Evolutionary conservation across 768 basidiomycete species (phyloP).

Genomic region (Boletales sp.): DNA sequence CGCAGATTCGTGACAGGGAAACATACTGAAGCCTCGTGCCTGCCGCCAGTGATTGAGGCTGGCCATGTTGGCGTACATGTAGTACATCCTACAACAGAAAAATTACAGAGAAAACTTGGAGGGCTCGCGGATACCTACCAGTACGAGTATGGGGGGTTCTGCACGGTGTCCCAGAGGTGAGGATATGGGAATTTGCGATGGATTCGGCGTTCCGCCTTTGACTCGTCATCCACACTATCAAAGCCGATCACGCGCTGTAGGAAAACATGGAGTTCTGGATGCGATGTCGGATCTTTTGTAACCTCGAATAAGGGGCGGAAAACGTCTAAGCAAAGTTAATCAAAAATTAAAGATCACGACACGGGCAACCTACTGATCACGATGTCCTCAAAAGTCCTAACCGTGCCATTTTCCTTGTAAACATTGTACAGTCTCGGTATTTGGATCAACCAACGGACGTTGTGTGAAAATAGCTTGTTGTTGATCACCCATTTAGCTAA

Average conservation of each 20-base stretch:
- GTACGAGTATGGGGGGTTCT: constrained; percentile 94
- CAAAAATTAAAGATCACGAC: neutral
- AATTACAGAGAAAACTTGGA: constrained; percentile 2
- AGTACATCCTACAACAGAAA: constrained; percentile 69
- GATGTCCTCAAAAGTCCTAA: constrained; percentile 88
- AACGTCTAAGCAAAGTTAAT: constrained; percentile 54
- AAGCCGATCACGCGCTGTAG: constrained; percentile 94
- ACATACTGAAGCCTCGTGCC: constrained; percentile 85
- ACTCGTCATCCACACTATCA: constrained; percentile 99
- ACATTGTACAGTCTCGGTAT: constrained; percentile 92
- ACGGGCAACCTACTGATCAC: constrained; percentile 66
- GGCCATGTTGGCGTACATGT: constrained; percentile 96
- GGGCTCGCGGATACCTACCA: constrained; percentile 52
- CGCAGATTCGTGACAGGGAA: neutral
- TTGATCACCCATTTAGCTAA: constrained; percentile 95
- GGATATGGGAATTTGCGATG: constrained; percentile 95
- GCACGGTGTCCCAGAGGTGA: constrained; percentile 79
- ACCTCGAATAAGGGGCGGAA: constrained; percentile 95
- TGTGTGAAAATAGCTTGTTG: constrained; percentile 92
- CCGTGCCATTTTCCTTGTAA: constrained; percentile 83
- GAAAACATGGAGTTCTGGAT: constrained; percentile 94
- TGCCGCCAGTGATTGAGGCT: constrained; percentile 93
- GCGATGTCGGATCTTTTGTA: constrained; percentile 82
- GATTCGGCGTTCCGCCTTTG: constrained; percentile 85
- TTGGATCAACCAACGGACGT: constrained; percentile 97